Percentiles rank a stretch among this genome's conserved stretches.
These are phyloP conservation scores for Agaricus blazei DNA, from an alignment of 768 basidiomycete species.

Conservation along the genomic window DNA sequence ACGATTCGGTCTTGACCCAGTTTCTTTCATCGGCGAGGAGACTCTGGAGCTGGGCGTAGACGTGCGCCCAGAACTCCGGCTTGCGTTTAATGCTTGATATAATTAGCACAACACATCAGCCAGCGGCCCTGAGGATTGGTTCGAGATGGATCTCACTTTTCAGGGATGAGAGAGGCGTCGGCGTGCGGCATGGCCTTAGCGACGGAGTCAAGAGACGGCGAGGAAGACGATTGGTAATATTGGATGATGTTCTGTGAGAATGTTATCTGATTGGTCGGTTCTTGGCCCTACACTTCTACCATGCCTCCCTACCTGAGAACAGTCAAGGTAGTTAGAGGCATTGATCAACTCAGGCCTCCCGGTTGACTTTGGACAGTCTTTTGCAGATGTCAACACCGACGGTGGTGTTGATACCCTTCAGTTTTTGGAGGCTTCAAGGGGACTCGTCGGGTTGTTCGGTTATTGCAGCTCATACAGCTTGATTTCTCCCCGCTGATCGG, in stretches of 20 bases:
- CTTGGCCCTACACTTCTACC: conserved; percentile 10
- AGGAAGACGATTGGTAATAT: neutral
- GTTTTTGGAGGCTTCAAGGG: conserved; percentile 87
- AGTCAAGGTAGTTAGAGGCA: conserved; percentile 44
- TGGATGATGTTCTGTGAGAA: neutral
- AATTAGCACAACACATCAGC: neutral
- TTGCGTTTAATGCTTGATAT: conserved; percentile 57
- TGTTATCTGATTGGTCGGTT: conserved; percentile 20
- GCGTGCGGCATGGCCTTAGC: conserved; percentile 70
- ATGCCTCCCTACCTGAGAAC: conserved; percentile 79
- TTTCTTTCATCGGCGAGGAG: conserved; percentile 65
- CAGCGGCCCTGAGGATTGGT: neutral
- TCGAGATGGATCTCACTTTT: conserved; percentile 26
- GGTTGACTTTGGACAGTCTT: conserved; percentile 60
- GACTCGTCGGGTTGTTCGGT: conserved; percentile 91
- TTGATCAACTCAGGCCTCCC: neutral
- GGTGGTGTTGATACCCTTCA: conserved; percentile 82
- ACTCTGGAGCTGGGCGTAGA: conserved; percentile 53
- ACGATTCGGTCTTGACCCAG: conserved; percentile 55
- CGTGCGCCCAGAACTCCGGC: conserved; percentile 74
- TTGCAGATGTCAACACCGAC: conserved; percentile 84
- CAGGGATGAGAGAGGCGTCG: conserved; percentile 70
- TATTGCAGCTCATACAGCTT: conserved; percentile 3
- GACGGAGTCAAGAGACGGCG: neutral
- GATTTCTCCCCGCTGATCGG: neutral